Evolutionary conservation across 257 asterid genomes (phyloP).

Genomic region (Schizonepeta tenuifolia): DNA sequence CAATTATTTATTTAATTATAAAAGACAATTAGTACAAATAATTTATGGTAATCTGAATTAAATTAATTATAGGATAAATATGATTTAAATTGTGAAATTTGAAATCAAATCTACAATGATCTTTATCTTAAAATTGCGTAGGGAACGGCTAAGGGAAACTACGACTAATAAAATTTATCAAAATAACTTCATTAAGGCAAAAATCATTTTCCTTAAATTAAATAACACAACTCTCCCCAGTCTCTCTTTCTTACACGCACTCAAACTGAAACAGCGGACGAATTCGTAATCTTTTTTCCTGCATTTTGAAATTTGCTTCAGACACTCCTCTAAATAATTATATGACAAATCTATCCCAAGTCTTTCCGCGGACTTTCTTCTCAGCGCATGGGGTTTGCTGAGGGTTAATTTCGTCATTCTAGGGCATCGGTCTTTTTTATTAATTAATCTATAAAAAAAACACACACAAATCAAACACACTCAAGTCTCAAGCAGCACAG

Average conservation of each 20-base stretch:
- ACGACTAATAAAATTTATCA: no score
- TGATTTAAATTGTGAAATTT: no score
- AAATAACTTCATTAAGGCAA: no score
- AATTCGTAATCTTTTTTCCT: background rate
- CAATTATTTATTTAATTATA: no score
- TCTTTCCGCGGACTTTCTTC: background rate
- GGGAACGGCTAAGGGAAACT: no score
- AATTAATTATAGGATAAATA: no score
- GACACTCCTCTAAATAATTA: constrained; percentile 30
- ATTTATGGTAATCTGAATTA: no score
- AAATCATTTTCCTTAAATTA: no score
- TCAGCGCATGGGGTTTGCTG: background rate
- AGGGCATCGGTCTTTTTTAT: background rate
- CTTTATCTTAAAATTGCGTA: no score
- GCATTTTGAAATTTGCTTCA: constrained; percentile 18
- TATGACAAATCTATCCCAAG: constrained; percentile 26
- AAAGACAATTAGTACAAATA: no score
- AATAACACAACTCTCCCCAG: no score
- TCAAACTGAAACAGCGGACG: background rate
- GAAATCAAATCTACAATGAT: no score
- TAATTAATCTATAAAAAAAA: background rate
- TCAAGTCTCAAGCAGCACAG: constrained; percentile 21
- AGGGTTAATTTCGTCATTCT: constrained; percentile 34
- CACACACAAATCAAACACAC: constrained; percentile 14
- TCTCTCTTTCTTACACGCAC: background rate